Conservation (phyloP, 179 eudicot species). For the Camellia oleifera region DNA sequence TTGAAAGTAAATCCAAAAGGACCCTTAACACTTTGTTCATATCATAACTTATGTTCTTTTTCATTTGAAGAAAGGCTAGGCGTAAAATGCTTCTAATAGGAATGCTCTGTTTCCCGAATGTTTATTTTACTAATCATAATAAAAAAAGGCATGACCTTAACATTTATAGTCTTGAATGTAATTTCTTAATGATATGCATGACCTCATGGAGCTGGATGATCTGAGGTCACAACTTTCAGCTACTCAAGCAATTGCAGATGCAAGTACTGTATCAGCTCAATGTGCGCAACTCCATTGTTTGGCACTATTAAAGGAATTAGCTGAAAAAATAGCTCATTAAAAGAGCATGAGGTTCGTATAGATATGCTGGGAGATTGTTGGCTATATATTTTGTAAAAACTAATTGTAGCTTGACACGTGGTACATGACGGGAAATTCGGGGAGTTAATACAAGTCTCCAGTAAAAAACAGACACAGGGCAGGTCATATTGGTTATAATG, state of each 20-base stretch:
- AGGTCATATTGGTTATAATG: no score
- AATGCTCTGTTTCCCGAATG: not conserved
- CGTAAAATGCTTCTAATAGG: not conserved
- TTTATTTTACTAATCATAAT: not conserved
- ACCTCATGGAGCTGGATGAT: constrained; percentile 68
- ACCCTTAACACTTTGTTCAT: not conserved
- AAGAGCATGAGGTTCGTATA: constrained; percentile 76
- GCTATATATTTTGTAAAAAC: no score
- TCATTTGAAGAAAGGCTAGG: not conserved
- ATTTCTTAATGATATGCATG: constrained; percentile 35
- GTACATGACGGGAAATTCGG: no score
- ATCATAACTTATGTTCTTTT: not conserved
- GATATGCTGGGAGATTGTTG: constrained; percentile 47
- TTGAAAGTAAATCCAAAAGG: not conserved
- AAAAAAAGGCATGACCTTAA: not conserved
- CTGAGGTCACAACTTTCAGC: constrained; percentile 61
- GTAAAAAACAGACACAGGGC: no score
- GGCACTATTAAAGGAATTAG: constrained; percentile 61
- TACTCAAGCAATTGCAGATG: constrained; percentile 73
- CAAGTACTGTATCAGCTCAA: constrained; percentile 86
- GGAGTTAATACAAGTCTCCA: no score
- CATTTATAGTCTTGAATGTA: not conserved
- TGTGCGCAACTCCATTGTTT: constrained; percentile 83
- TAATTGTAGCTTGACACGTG: no score
- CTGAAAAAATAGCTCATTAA: constrained; percentile 60